These are phyloP conservation scores for Micromonas commoda DNA, from an alignment of 139 green algal species.

Conservation along the genomic window DNA sequence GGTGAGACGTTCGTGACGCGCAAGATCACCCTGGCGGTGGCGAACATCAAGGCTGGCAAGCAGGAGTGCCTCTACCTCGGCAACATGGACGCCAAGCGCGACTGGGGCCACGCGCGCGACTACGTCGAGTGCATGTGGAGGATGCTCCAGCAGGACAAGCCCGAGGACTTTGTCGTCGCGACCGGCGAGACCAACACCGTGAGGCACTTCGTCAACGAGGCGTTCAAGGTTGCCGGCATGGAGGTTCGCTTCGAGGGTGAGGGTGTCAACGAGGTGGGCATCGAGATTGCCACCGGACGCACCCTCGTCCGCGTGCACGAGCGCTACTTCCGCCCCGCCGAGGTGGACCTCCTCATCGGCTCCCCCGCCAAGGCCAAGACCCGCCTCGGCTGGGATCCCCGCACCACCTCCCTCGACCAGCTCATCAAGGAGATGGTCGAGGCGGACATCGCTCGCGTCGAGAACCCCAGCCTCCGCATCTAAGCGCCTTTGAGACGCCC, in stretches of 20 bases:
- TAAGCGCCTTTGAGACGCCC: neutral
- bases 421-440: constrained; percentile 69
- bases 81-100: constrained; percentile 68
- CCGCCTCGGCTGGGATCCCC: constrained; percentile 52
- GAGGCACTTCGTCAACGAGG: constrained; percentile 43
- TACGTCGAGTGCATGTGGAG: constrained; percentile 71
- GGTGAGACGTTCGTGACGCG: constrained; percentile 74
- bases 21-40: constrained; percentile 58
- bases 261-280: constrained; percentile 41
- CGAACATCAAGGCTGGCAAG: constrained; percentile 27
- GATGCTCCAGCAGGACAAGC: constrained; percentile 66
- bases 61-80: constrained; percentile 54
- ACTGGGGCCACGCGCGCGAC: constrained; percentile 73
- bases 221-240: constrained; percentile 42
- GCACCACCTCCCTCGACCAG: constrained; percentile 44
- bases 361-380: constrained; percentile 51
- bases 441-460: constrained; percentile 38
- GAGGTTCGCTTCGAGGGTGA: constrained; percentile 47
- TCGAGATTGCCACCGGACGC: constrained; percentile 18
- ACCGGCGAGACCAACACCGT: constrained; percentile 53
- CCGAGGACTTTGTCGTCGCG: constrained; percentile 66
- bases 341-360: constrained; percentile 66
- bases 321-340: constrained; percentile 64
- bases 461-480: constrained; percentile 7
- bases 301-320: constrained; percentile 36